Percentiles rank a stretch among this genome's conserved stretches.
phyloP scores from a whole-genome alignment of 352 stramenopile genomes.

The Phytophthora cactorum region DNA sequence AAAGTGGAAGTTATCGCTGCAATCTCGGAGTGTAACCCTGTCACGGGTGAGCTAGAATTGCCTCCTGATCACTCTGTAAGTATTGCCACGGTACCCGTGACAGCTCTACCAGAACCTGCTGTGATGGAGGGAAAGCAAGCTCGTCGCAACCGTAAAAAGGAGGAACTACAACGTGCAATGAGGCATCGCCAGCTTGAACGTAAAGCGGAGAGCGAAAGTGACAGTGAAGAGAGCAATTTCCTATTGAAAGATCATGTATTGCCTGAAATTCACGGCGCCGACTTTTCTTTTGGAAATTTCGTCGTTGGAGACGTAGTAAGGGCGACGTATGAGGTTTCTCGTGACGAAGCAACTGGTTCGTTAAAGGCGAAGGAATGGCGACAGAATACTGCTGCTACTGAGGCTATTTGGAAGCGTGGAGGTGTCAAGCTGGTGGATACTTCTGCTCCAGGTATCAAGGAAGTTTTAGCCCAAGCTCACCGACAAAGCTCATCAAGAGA shows the following conservation, averaged over 20 bases:
- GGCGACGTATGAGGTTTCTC: background rate
- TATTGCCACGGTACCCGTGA: conserved; percentile 4
- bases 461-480: conserved; percentile 31
- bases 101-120: background rate
- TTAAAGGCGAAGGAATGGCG: background rate
- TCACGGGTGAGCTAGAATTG: conserved; percentile 44
- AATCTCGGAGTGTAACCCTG: conserved; percentile 45
- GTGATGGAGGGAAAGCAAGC: background rate
- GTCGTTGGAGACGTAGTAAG: conserved; percentile 6
- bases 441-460: conserved; percentile 30
- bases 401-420: conserved; percentile 67
- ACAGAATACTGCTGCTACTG: conserved; percentile 4
- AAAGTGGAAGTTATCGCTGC: conserved; percentile 13
- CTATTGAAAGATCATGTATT: conserved; percentile 10
- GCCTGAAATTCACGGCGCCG: conserved; percentile 34
- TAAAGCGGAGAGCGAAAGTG: conserved; percentile 6
- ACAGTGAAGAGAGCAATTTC: conserved; percentile 9
- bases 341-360: background rate
- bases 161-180: conserved; percentile 41
- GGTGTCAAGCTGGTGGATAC: conserved; percentile 12
- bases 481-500: conserved; percentile 16
- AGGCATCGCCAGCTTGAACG: conserved; percentile 16
- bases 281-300: conserved; percentile 52
- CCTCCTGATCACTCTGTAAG: conserved; percentile 49
- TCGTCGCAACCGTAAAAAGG: conserved; percentile 39